Evolutionary conservation across 306 rosid genomes (phyloP).

Genomic region (Rosa chinensis): DNA sequence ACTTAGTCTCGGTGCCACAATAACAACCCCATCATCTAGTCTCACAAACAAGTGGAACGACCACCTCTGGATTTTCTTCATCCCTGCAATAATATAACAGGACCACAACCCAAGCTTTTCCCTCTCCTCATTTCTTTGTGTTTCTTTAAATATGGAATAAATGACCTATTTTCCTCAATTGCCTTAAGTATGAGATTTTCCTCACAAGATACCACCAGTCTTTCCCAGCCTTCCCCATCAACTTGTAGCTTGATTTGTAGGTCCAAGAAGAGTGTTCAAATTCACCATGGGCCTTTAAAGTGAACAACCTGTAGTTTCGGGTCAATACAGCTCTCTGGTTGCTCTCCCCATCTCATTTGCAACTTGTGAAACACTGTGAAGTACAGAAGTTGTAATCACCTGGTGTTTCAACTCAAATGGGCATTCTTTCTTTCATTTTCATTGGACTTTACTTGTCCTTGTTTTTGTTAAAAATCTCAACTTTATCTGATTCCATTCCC

Average conservation of each 20-base stretch:
- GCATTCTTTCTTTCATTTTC: background rate
- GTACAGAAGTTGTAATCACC: background rate
- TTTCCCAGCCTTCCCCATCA: background rate
- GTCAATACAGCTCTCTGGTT: background rate
- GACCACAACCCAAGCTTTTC: too few species aligned
- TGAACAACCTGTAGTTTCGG: background rate
- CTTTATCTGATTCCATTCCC: slow-evolving; percentile 30
- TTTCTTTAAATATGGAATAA: background rate
- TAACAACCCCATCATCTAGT: too few species aligned
- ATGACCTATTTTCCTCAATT: background rate
- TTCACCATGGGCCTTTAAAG: background rate
- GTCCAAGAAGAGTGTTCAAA: too few species aligned
- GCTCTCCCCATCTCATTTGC: background rate
- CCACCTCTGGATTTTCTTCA: background rate
- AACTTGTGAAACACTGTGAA: too few species aligned
- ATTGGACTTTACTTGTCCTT: slow-evolving; percentile 3
- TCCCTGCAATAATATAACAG: background rate
- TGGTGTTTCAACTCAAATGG: slow-evolving; percentile 12
- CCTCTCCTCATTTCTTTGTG: slow-evolving; percentile 15
- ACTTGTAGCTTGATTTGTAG: background rate
- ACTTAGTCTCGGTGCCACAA: too few species aligned
- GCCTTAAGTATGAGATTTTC: background rate
- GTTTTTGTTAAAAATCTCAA: slow-evolving; percentile 17
- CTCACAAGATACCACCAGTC: background rate
- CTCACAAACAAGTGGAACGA: too few species aligned